phyloP scores from a whole-genome alignment of 2,329 filamentous ascomycete genomes.

The Ophiostoma ips region DNA sequence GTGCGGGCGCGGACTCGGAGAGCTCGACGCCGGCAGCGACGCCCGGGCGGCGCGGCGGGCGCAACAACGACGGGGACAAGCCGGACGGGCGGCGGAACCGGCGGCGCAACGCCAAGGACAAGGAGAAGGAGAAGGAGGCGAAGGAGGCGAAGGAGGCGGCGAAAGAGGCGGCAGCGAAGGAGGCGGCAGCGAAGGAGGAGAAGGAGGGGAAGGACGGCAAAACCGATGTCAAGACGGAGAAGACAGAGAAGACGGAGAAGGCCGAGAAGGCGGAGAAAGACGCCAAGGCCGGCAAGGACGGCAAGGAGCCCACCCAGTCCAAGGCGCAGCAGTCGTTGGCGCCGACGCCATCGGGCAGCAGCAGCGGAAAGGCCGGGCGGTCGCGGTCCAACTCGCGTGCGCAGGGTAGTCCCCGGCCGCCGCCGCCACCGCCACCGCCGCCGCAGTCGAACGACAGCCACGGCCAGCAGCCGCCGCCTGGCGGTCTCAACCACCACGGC shows the following conservation, averaged over 20 bases:
- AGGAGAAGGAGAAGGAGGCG: conserved; percentile 24
- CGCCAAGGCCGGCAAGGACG: conserved; percentile 22
- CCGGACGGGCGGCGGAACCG: conserved; percentile 21
- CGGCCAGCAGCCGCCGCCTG: neutral
- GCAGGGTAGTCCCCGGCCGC: conserved; percentile 14
- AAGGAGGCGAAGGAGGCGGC: neutral
- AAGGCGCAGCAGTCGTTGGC: conserved; percentile 16
- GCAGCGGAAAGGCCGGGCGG: conserved; percentile 27
- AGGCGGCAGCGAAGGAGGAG: conserved; percentile 18
- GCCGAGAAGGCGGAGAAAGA: conserved; percentile 17
- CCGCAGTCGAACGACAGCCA: neutral
- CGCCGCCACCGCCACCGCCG: too few relatives aligned
- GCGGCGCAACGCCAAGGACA: conserved; percentile 27
- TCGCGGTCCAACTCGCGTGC: conserved; percentile 42
- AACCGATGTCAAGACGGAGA: conserved; percentile 21
- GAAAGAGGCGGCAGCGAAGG: conserved; percentile 17
- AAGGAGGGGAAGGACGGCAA: conserved; percentile 7
- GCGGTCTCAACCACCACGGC: neutral
- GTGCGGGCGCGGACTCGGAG: conserved; percentile 39
- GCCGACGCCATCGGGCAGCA: conserved; percentile 27
- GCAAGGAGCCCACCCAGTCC: conserved; percentile 4
- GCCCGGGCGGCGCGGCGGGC: conserved; percentile 35
- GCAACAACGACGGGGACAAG: conserved; percentile 12
- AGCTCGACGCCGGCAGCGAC: conserved; percentile 42
- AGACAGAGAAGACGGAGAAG: conserved; percentile 24